phyloP scores from a whole-genome alignment of 2,329 filamentous ascomycete species.

The Verticillium tricorpus region DNA sequence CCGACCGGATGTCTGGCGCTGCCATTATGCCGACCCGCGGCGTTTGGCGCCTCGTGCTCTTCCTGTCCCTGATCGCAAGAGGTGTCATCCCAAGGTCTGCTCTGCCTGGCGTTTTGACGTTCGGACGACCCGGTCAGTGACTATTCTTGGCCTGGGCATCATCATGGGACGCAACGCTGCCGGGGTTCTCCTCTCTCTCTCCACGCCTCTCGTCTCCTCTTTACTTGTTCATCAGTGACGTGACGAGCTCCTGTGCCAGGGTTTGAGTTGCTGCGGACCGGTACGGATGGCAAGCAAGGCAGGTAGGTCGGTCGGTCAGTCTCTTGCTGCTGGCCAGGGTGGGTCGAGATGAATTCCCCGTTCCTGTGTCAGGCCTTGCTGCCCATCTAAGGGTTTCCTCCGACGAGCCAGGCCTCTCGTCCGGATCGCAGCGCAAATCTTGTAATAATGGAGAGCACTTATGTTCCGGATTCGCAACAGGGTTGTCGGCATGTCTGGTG shows the following conservation, averaged over 20 bases:
- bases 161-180: not conserved
- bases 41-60: not conserved
- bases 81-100: conserved; percentile 1
- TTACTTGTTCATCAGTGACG: not conserved
- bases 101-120: not conserved
- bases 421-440: not conserved
- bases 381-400: not conserved
- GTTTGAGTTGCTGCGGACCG: not conserved
- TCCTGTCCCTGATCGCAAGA: not conserved
- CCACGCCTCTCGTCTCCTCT: not conserved
- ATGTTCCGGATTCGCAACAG: conserved; percentile 16
- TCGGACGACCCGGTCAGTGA: not conserved
- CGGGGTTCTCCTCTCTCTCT: not conserved
- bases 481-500: conserved; percentile 5
- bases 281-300: too few species aligned
- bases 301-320: not conserved
- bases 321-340: not conserved
- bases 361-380: not conserved
- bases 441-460: conserved; percentile 2
- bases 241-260: not conserved
- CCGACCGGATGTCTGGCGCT: conserved; percentile 2
- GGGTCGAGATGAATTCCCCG: not conserved
- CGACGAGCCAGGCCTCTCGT: not conserved
- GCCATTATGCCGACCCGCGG: conserved; percentile 1
- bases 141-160: not conserved